Evolutionary conservation across 441 rosid species (phyloP).

Genomic region (Pelargonium myrrhifolium): DNA sequence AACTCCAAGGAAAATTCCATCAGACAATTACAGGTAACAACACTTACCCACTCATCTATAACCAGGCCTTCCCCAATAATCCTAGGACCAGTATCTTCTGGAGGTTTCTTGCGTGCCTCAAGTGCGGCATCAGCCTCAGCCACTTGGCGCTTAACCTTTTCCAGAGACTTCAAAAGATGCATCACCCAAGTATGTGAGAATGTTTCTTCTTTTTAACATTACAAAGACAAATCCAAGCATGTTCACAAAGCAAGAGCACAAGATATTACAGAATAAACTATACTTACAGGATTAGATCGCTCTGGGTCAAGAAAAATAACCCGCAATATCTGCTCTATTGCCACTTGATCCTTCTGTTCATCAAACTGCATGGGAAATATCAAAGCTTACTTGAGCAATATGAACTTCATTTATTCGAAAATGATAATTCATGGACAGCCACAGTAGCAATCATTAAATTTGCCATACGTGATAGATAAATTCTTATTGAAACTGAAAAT

Average conservation of each 20-base stretch:
- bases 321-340: slow-evolving; percentile 50
- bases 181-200: neutral
- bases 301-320: slow-evolving; percentile 56
- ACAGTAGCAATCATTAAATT: neutral
- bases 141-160: slow-evolving; percentile 31
- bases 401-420: neutral
- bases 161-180: slow-evolving; percentile 24
- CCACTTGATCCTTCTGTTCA: slow-evolving; percentile 55
- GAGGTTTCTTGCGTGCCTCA: slow-evolving; percentile 31
- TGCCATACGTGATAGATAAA: neutral
- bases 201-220: neutral
- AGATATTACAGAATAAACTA: neutral
- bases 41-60: slow-evolving; percentile 71
- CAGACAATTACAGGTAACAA: neutral
- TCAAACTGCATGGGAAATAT: slow-evolving; percentile 40
- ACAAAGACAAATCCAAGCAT: neutral
- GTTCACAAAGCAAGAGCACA: slow-evolving; percentile 2
- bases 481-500: neutral
- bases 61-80: slow-evolving; percentile 74
- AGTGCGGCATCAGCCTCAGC: slow-evolving; percentile 37
- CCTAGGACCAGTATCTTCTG: slow-evolving; percentile 41
- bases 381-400: neutral
- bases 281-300: slow-evolving; percentile 53
- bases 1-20: neutral
- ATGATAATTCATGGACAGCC: neutral